These are phyloP conservation scores for Apiospora malaysiana DNA, from an alignment of 2,329 filamentous ascomycete genomes.

Conservation along the genomic window DNA sequence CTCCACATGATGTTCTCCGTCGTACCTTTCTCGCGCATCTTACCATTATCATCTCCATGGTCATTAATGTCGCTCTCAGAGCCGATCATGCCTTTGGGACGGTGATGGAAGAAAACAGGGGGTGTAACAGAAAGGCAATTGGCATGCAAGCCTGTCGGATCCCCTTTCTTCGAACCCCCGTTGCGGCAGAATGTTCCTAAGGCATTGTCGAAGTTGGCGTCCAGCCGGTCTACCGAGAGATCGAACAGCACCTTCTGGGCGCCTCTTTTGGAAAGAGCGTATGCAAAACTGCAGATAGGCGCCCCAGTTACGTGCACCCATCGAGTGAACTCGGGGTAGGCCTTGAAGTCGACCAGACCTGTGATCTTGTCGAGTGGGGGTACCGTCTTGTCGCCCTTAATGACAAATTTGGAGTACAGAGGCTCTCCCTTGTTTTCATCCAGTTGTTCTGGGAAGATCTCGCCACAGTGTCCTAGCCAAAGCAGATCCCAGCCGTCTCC, in stretches of 20 bases:
- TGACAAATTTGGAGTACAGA: conserved; percentile 26
- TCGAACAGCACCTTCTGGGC: conserved; percentile 28
- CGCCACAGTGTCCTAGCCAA: conserved; percentile 46
- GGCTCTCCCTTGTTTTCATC: conserved; percentile 24
- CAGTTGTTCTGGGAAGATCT: conserved; percentile 27
- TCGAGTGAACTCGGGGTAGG: conserved; percentile 23
- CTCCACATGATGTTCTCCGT: conserved; percentile 28
- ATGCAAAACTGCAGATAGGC: conserved; percentile 27
- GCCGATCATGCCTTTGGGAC: conserved; percentile 21
- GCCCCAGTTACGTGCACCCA: conserved; percentile 29
- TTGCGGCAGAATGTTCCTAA: conserved; percentile 25
- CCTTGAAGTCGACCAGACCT: conserved; percentile 23
- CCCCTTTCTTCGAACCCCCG: conserved; percentile 21
- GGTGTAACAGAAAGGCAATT: conserved; percentile 27
- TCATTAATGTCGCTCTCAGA: conserved; percentile 27
- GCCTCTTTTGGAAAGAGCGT: conserved; percentile 25
- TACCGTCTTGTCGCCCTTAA: conserved; percentile 26
- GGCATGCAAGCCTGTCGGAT: conserved; percentile 25
- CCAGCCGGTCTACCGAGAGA: conserved; percentile 25
- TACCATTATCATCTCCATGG: conserved; percentile 20
- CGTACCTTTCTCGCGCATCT: conserved; percentile 25
- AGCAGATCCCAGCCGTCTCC: conserved; percentile 44
- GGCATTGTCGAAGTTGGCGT: conserved; percentile 27
- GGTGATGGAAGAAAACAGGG: conserved; percentile 27
- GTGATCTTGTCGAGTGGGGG: conserved; percentile 24